Conservation (phyloP, 352 stramenopile genomes). For the Pythium apleroticum region DNA sequence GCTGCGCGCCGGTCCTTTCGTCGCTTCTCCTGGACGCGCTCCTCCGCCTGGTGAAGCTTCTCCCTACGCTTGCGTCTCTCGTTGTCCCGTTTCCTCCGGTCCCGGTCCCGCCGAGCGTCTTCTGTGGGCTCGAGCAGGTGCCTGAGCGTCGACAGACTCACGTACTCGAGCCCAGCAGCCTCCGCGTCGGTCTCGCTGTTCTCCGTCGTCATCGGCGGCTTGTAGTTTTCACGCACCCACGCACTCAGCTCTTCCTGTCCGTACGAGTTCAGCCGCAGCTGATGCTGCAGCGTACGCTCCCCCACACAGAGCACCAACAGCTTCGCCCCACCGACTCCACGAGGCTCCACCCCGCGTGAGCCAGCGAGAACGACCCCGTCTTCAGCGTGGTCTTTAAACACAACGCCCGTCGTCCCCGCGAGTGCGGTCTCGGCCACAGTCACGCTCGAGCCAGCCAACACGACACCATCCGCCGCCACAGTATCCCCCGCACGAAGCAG, state of each 20-base stretch:
- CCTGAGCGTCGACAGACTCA: neutral
- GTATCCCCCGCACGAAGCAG: constrained; percentile 9
- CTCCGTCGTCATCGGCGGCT: neutral
- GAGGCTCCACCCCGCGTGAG: constrained; percentile 69
- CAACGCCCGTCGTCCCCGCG: constrained; percentile 31
- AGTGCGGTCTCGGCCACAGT: constrained; percentile 29
- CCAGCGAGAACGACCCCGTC: constrained; percentile 80
- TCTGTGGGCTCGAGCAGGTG: neutral
- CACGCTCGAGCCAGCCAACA: constrained; percentile 31
- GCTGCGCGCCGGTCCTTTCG: neutral
- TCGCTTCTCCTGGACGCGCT: neutral
- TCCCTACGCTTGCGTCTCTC: neutral
- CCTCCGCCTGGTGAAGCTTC: neutral
- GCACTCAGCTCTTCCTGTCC: neutral
- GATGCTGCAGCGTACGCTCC: constrained; percentile 40
- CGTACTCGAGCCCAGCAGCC: neutral
- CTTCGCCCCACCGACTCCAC: constrained; percentile 35
- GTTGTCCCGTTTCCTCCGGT: too few species aligned
- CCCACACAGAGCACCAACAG: constrained; percentile 89
- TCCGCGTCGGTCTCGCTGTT: neutral
- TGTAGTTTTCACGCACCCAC: neutral
- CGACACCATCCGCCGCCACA: constrained; percentile 29
- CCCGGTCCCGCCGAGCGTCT: neutral
- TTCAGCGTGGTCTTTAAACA: constrained; percentile 21
- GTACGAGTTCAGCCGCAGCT: neutral